Conservation (phyloP, 768 basidiomycete species). For the Lanmaoa pseudosensibilis region DNA sequence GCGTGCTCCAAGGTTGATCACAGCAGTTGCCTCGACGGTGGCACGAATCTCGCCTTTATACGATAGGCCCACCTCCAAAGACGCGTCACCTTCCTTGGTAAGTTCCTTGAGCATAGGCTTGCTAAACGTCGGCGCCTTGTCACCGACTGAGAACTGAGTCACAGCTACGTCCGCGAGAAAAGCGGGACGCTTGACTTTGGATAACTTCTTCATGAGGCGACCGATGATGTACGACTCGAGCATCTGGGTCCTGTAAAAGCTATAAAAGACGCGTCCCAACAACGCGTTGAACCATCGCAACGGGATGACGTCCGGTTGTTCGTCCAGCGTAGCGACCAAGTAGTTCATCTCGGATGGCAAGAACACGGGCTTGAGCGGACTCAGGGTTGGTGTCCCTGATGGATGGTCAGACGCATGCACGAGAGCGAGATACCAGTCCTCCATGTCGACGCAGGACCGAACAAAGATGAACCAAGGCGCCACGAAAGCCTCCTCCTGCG, state of each 20-base stretch:
- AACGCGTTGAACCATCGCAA: conserved; percentile 98
- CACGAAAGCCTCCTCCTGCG: conserved; percentile 50
- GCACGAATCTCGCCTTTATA: conserved; percentile 90
- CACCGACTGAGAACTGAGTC: conserved; percentile 86
- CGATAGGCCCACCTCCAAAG: conserved; percentile 79
- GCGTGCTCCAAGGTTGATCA: conserved; percentile 76
- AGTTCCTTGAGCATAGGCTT: conserved; percentile 99
- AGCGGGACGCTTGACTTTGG: conserved; percentile 84
- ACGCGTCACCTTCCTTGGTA: conserved; percentile 89
- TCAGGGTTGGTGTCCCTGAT: conserved; percentile 58
- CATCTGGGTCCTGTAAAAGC: conserved; percentile 79
- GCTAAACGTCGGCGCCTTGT: conserved; percentile 80
- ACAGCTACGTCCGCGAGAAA: conserved; percentile 86
- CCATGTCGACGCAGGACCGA: conserved; percentile 86
- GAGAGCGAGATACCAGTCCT: conserved; percentile 92
- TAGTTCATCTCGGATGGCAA: conserved; percentile 74
- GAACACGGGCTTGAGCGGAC: conserved; percentile 66
- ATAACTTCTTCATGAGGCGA: conserved; percentile 89
- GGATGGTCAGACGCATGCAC: conserved; percentile 71
- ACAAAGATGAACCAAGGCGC: conserved; percentile 95
- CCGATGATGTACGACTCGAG: conserved; percentile 85
- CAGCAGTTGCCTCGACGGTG: conserved; percentile 86
- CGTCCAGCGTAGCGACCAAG: conserved; percentile 83
- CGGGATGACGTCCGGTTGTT: conserved; percentile 93
- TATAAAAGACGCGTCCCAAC: conserved; percentile 90